phyloP scores from a whole-genome alignment of 2,329 filamentous ascomycete species.

The Trichoderma sp. region DNA sequence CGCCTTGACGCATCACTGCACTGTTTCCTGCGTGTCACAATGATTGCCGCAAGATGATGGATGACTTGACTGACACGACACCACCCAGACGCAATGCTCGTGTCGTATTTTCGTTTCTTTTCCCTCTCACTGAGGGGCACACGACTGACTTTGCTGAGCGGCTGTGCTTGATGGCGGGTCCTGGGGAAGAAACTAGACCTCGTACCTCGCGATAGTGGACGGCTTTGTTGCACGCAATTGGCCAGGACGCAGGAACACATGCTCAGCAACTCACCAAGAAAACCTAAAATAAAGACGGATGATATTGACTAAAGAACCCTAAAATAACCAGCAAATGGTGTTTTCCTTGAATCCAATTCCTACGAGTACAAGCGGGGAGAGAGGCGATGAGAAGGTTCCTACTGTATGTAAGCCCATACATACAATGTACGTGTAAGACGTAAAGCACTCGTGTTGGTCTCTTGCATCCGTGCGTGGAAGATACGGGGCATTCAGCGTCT shows the following conservation, averaged over 20 bases:
- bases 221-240: not conserved
- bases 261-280: not conserved
- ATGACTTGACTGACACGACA: conserved; percentile 18
- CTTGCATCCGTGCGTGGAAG: not conserved
- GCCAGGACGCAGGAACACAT: not conserved
- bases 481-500: no score
- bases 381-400: not conserved
- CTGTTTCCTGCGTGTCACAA: not conserved
- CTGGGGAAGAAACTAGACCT: not conserved
- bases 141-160: not conserved
- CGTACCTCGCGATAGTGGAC: not conserved
- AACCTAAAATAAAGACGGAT: not conserved
- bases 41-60: not conserved
- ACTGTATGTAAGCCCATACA: not conserved
- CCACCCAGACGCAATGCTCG: conserved; percentile 9
- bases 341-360: not conserved
- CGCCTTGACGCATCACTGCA: conserved; percentile 13
- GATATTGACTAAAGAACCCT: no score
- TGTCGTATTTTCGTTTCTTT: not conserved
- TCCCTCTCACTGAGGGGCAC: conserved; percentile 5
- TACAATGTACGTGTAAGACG: no score
- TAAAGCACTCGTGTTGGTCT: not conserved
- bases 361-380: not conserved
- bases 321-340: not conserved
- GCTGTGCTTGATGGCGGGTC: conserved; percentile 17